Percentiles rank a stretch among this genome's conserved stretches.
phyloP scores from a whole-genome alignment of 441 rosid genomes.

The Eruca vesicaria region DNA sequence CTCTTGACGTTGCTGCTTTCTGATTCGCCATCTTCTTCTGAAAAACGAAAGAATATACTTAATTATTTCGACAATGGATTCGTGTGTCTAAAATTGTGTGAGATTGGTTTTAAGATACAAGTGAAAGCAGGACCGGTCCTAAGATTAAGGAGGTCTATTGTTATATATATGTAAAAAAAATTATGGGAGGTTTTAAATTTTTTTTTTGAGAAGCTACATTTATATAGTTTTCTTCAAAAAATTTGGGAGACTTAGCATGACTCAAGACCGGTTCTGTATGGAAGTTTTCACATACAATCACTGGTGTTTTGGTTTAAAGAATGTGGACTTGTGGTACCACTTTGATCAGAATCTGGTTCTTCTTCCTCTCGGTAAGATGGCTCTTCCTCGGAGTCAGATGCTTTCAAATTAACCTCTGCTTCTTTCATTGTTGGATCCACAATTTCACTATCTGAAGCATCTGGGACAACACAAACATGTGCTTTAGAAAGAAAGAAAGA shows the following conservation, averaged over 20 bases:
- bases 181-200: no score
- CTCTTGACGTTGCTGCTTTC: constrained; percentile 10
- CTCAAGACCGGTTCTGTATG: no score
- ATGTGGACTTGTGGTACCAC: constrained; percentile 9
- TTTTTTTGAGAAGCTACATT: no score
- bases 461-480: not conserved
- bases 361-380: constrained; percentile 28
- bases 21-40: constrained; percentile 28
- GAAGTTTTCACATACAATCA: constrained; percentile 4
- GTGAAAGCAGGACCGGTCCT: no score
- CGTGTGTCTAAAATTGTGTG: not conserved
- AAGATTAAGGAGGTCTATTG: no score
- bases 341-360: constrained; percentile 32
- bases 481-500: not conserved
- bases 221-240: no score
- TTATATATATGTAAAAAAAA: no score
- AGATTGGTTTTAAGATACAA: constrained; percentile 3
- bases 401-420: constrained; percentile 16
- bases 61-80: not conserved
- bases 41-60: not conserved
- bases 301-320: constrained; percentile 22
- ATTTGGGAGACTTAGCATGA: no score
- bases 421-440: constrained; percentile 47
- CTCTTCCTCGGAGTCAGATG: constrained; percentile 21
- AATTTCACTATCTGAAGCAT: constrained; percentile 56